Base-by-base conservation (phyloP, 2,329 filamentous ascomycete genomes). In the Neofusicoccum sp. region DNA sequence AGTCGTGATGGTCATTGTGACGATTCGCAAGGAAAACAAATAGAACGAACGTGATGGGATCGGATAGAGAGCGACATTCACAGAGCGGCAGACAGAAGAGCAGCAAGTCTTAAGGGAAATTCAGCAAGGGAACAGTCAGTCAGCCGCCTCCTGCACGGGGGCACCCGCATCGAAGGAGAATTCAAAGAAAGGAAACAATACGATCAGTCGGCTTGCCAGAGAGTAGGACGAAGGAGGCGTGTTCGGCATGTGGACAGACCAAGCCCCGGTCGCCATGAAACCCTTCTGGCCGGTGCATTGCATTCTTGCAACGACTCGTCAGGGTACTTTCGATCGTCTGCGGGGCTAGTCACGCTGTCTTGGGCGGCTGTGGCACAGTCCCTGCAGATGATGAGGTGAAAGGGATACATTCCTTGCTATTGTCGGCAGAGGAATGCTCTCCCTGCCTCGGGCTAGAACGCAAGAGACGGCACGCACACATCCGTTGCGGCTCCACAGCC, bases 381-480 rank as follows among this genome's bases (percentile, higher is more conserved):
- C 34, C 57, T 59, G 57, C 57, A 49, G 44, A 49, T 48, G 30
- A 40, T 59, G 44, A 33, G 57, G 26, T 33, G 34, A 31, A 48
- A 49, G 51, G 51, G 57, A 59, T 49, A 59, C 57, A 59, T 59
- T 59, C 57, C 38, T 59, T 49, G 44, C 34, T 49, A 33, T 33
- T 33, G n/a, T 49, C 28, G 24, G 34, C 36, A 16, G 20, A 47
- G 57, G 57, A 59, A 59, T 59, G 57, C 24, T 11, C 57, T 43
- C 51, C 51, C 51, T 56, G 51, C 51, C 51, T 33, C 34, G 20
- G 28, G 44, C 44, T 20, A 41, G 44, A 49, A 41, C 44, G 36
- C 34, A 38, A 28, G 43, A 48, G 33, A 49, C 34, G 24, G 57
- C 30, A 48, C 34, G 34, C 20, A 20, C 20, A 20, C 20, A 20